Evolutionary conservation across 768 basidiomycete genomes (phyloP).

Genomic region (Tricholoma hemisulphureum): DNA sequence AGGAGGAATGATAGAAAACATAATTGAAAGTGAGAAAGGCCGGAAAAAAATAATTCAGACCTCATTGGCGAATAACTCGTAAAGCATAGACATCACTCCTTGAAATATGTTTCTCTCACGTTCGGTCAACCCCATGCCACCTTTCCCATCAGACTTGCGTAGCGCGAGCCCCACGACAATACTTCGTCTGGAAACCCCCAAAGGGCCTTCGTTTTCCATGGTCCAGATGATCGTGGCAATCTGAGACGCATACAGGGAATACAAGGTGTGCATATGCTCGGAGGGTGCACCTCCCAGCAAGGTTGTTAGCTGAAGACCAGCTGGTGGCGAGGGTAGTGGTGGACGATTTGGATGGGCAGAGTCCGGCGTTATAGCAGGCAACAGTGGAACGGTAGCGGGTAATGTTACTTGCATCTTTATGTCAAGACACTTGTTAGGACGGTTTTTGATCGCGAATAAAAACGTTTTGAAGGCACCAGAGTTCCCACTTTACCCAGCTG

Average conservation of each 20-base stretch:
- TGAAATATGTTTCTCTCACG: slow-evolving; percentile 46
- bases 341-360: slow-evolving; percentile 30
- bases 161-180: slow-evolving; percentile 79
- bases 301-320: slow-evolving; percentile 73
- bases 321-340: slow-evolving; percentile 56
- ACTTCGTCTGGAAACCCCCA: slow-evolving; percentile 48
- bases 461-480: slow-evolving; percentile 49
- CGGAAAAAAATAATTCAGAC: not conserved
- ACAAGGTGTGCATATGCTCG: slow-evolving; percentile 64
- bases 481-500: slow-evolving; percentile 90
- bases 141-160: slow-evolving; percentile 32
- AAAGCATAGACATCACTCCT: slow-evolving; percentile 49
- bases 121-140: slow-evolving; percentile 30
- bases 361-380: slow-evolving; percentile 37
- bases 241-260: slow-evolving; percentile 83
- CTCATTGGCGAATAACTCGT: slow-evolving; percentile 29
- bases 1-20: not conserved
- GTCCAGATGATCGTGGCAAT: slow-evolving; percentile 84
- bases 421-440: slow-evolving; percentile 3
- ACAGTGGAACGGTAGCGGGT: slow-evolving; percentile 59
- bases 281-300: slow-evolving; percentile 76
- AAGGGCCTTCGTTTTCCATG: slow-evolving; percentile 37
- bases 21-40: slow-evolving; percentile 16
- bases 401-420: slow-evolving; percentile 78
- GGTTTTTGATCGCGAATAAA: slow-evolving; percentile 5